A percentile compares a stretch with the other conserved stretches of the same genome.
Evolutionary conservation across 2,329 filamentous ascomycete species (phyloP).

Genomic region (Fusarium devonianum): DNA sequence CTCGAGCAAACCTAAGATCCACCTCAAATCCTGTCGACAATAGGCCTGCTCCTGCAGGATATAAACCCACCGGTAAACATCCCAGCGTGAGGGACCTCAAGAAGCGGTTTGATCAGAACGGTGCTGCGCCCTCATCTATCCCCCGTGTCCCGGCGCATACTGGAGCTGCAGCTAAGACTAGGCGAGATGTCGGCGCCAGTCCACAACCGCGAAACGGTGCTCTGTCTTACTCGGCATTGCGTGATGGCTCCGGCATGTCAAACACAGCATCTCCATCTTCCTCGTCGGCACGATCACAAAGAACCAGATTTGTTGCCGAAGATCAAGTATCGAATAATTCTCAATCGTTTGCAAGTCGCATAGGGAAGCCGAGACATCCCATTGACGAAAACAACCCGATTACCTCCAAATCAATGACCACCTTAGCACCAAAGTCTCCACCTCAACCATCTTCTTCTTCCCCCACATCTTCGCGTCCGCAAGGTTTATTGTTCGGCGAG

Average conservation of each 20-base stretch:
- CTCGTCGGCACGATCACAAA: constrained; percentile 49
- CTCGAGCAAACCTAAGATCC: constrained; percentile 57
- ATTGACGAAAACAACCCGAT: constrained; percentile 46
- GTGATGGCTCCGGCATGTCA: constrained; percentile 43
- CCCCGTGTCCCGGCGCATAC: constrained; percentile 48
- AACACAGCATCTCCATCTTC: constrained; percentile 27
- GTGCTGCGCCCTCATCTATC: constrained; percentile 43
- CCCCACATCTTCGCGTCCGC: constrained; percentile 48
- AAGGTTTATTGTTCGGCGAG: constrained; percentile 76
- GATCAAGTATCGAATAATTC: constrained; percentile 61
- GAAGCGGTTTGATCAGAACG: constrained; percentile 77
- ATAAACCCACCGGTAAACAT: constrained; percentile 51
- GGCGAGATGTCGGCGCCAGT: constrained; percentile 46
- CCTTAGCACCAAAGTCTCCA: constrained; percentile 44
- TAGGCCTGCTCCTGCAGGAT: constrained; percentile 44
- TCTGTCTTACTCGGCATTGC: constrained; percentile 52
- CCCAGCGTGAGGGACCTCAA: constrained; percentile 83
- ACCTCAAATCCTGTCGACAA: constrained; percentile 64
- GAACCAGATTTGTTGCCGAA: constrained; percentile 57
- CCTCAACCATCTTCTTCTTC: constrained; percentile 45
- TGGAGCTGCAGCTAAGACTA: constrained; percentile 44
- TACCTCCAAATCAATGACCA: constrained; percentile 47
- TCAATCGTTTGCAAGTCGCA: constrained; percentile 67
- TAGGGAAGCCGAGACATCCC: constrained; percentile 58
- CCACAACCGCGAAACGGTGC: constrained; percentile 47